Conservation (phyloP, 2,329 filamentous ascomycete genomes). For the Hortaea werneckii region DNA sequence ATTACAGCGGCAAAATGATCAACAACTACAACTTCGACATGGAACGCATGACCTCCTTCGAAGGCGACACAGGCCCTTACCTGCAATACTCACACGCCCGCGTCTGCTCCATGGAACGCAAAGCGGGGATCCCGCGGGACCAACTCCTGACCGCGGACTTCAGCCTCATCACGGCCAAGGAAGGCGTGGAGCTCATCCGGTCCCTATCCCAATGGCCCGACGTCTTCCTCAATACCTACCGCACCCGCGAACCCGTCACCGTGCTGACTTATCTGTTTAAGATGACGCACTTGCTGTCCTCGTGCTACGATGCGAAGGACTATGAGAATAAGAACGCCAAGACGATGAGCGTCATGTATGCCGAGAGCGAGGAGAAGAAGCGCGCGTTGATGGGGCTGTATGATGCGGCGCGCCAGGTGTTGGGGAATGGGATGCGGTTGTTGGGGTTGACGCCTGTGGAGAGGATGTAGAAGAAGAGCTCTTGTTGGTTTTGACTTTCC, state of each 20-base stretch:
- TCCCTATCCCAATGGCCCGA: constrained; percentile 78
- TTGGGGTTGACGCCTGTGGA: constrained; percentile 71
- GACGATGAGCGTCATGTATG: constrained; percentile 65
- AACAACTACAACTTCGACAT: constrained; percentile 67
- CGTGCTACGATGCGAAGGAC: constrained; percentile 60
- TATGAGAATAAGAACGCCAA: constrained; percentile 24
- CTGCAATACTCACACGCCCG: constrained; percentile 75
- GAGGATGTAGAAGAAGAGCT: constrained; percentile 30
- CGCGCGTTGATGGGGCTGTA: constrained; percentile 68
- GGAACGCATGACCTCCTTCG: constrained; percentile 72
- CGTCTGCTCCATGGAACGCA: constrained; percentile 50
- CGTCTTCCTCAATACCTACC: constrained; percentile 71
- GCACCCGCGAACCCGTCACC: constrained; percentile 67
- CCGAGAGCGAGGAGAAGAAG: constrained; percentile 57
- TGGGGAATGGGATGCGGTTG: constrained; percentile 74
- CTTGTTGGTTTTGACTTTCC: too few species aligned
- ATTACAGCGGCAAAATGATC: constrained; percentile 89
- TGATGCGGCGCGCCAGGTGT: constrained; percentile 60
- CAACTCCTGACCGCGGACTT: constrained; percentile 56
- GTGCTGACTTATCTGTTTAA: constrained; percentile 69
- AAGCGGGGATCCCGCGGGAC: constrained; percentile 41
- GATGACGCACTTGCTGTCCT: constrained; percentile 72
- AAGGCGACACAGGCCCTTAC: constrained; percentile 77
- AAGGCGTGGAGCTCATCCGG: constrained; percentile 63
- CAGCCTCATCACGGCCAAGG: constrained; percentile 57